A percentile compares a stretch with the other conserved stretches of the same genome.
Conservation (phyloP, 192 early-diverging fungal species). For the Phycomyces nitens region DNA sequence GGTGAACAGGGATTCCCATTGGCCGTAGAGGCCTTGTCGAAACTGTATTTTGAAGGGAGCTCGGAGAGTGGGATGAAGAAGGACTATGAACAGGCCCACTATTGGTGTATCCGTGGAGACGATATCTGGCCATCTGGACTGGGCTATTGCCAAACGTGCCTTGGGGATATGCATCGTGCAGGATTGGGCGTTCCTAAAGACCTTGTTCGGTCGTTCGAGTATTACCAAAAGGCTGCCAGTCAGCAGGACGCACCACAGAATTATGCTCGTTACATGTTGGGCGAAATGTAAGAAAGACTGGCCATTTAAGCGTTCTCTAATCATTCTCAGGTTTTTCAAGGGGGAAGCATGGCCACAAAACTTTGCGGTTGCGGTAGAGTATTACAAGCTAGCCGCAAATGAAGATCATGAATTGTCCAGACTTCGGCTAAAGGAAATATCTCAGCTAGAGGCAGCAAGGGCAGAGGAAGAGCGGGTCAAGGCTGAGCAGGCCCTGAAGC, state of each 20-base stretch:
- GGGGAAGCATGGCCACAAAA: constrained; percentile 20
- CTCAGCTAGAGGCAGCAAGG: background rate
- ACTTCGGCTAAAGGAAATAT: constrained; percentile 5
- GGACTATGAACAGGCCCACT: constrained; percentile 22
- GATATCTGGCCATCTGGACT: constrained; percentile 35
- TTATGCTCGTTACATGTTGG: constrained; percentile 32
- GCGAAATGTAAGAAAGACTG: constrained; percentile 25
- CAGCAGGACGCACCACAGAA: constrained; percentile 34
- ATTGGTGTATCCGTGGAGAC: constrained; percentile 29
- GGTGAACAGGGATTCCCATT: constrained; percentile 34
- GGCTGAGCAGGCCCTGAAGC: background rate
- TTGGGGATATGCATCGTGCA: constrained; percentile 30
- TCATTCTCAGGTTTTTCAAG: constrained; percentile 13
- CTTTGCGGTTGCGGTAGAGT: constrained; percentile 11
- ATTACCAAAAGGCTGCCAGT: constrained; percentile 36
- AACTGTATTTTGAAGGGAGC: constrained; percentile 25
- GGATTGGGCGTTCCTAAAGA: constrained; percentile 29
- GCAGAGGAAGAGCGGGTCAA: background rate
- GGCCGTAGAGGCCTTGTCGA: constrained; percentile 28
- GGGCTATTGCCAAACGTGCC: constrained; percentile 33
- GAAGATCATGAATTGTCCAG: constrained; percentile 17
- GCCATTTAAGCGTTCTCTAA: background rate
- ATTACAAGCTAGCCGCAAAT: constrained; percentile 20
- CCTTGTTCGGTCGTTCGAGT: constrained; percentile 21
- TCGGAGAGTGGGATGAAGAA: constrained; percentile 7